Evolutionary conservation across 441 rosid species (phyloP), one percentile per base, ranked within the genome.

Genomic region (Euphorbia celastroides): DNA sequence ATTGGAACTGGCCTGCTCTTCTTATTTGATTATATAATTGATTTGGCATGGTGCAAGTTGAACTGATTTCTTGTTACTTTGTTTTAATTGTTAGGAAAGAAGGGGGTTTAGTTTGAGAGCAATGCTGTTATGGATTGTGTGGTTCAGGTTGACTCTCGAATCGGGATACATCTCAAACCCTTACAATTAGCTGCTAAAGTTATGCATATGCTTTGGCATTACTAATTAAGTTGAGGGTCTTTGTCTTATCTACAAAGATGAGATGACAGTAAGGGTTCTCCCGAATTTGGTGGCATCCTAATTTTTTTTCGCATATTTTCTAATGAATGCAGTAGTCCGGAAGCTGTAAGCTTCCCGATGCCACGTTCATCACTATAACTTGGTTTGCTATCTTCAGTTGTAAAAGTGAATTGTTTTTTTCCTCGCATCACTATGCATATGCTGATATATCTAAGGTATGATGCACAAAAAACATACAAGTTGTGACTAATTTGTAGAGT

Each of bases 141-240:
- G 38, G 4, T 34, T 34, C 5, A 34, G 38, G 9, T 34, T 34
- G 38, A 34, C 5, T 34, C 38, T 12, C 7, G 46, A 51, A 30
- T 32, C 54, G 23, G 62, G 34, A 10, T 55, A 56, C 41, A n/a
- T 62, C 57, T 27, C 38, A 60, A 16, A n/a, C 20, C 2, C 2
- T 17, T 41, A 32, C 69, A 20, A n/a, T 51, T 51, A 66, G 41
- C 26, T 71, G 19, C 27, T n/a, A 68, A 64, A 64, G 75, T 50
- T 46, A 38, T 59, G 0, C 22, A 41, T 63, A 32, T 42, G 9
- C 36, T 19, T 17, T 48, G 20, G 68, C 57, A 60, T 60, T 48
- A 34, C 38, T 16, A 27, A 41, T 32, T 5, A 67, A 70, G 52
- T 8, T 10, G 46, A 58, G 52, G 19, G 13, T 23, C 25, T 14